Conservation (phyloP, 176 grass and related monocot genomes). For the Luzula sylvatica region DNA sequence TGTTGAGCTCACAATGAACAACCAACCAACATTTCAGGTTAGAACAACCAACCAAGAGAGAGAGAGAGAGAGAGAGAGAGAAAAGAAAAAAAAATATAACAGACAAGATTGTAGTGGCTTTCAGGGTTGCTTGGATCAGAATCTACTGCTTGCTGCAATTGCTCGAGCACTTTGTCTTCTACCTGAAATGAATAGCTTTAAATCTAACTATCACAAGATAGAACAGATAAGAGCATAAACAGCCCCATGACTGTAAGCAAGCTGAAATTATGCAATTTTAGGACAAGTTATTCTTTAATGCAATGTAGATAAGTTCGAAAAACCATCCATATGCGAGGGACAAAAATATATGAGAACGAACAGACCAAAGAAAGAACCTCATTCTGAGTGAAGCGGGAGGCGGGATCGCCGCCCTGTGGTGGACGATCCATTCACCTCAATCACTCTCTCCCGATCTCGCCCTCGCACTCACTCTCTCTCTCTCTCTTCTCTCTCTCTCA, state of each 20-base stretch:
- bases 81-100: background rate
- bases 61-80: background rate
- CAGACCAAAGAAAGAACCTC: conserved; percentile 34
- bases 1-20: no score
- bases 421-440: conserved; percentile 48
- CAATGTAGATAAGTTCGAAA: background rate
- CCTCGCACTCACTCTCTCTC: no score
- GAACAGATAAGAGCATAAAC: no score
- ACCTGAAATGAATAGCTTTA: no score
- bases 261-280: no score
- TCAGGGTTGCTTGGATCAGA: conserved; percentile 39
- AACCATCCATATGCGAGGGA: background rate
- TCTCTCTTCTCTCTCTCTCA: no score
- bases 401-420: conserved; percentile 51
- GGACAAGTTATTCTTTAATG: no score
- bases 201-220: no score
- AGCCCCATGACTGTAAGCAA: no score
- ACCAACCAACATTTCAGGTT: no score
- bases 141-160: conserved; percentile 48
- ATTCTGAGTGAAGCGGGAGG: conserved; percentile 71
- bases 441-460: background rate
- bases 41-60: background rate
- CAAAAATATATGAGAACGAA: background rate
- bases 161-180: conserved; percentile 17
- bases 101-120: conserved; percentile 54